Evolutionary conservation across 192 early-diverging fungal species (phyloP), one percentile per base, ranked within the genome.

Genomic region (Umbelopsis vinacea): DNA sequence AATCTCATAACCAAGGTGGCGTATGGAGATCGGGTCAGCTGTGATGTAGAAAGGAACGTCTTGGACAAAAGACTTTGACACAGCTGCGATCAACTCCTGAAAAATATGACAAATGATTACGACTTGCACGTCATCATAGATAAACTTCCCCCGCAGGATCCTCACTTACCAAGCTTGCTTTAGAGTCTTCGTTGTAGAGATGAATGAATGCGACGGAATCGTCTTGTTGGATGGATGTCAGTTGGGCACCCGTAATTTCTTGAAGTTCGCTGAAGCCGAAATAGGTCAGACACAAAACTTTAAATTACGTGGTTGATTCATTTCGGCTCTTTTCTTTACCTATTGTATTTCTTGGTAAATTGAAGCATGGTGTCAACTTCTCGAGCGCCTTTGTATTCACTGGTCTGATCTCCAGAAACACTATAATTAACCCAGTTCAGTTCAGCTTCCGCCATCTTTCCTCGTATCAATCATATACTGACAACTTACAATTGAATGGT

Each of bases 401-500:
- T 71, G 17, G 33, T 50, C 23, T 73, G 38, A 46, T 71, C 55
- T 21, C 68, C 70, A 45, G 23, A 52, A 68, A 46, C n/a, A 54
- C 60, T 47, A 57, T 71, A 21, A 29, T 29, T 48, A 67, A 40
- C 52, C 52, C 6, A 19, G 15, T 60, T 57, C 6, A 19, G 15
- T 60, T 57, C 70, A 29, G 14, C 26, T 26, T 63, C 46, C 12
- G 12, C 29, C 10, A 68, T 5, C 11, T 67, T n/a, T n/a, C n/a
- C 52, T 26, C n/a, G 15, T 19, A 37, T 35, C 21, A 55, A 55
- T 22, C 12, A 40, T 24, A 52, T 46, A 35, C 33, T n/a, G 2
- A 46, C 6, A 60, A 69, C 38, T 68, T 89, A 86, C 76, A 93
- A 87, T 76, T 88, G 89, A 55, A 98, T 80, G 11, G 96, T 96